Percentiles rank a stretch among this genome's conserved stretches.
Conservation (phyloP, 1,284 basidiomycete species). For the Leccinum fuscescens region DNA sequence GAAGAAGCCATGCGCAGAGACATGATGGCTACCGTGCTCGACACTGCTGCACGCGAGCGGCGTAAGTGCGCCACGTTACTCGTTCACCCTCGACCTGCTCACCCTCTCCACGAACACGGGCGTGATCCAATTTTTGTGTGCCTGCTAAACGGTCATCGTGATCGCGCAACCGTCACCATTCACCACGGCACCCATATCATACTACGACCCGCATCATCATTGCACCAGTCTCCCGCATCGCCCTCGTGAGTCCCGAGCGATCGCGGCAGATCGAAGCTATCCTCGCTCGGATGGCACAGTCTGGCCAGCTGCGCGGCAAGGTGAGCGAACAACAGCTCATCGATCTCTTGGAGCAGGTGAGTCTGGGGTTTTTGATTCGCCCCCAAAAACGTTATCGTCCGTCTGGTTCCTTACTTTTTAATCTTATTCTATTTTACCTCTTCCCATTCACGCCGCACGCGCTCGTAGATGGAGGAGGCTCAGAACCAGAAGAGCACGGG, state of each 20-base stretch:
- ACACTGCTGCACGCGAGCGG: slow-evolving; percentile 85
- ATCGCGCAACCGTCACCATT: neutral
- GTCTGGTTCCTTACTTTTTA: too few relatives aligned
- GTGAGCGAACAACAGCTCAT: slow-evolving; percentile 91
- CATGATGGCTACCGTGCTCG: slow-evolving; percentile 86
- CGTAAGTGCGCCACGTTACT: slow-evolving; percentile 53
- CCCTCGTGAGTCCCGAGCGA: slow-evolving; percentile 87
- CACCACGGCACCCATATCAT: neutral
- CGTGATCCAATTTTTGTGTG: neutral
- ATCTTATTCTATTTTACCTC: neutral
- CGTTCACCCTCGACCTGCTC: slow-evolving; percentile 1
- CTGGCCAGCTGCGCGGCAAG: slow-evolving; percentile 84
- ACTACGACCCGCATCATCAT: neutral
- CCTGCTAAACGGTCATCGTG: neutral
- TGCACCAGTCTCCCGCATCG: slow-evolving; percentile 79
- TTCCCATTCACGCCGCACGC: neutral
- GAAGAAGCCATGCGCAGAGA: slow-evolving; percentile 78
- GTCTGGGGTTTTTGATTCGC: slow-evolving; percentile 11
- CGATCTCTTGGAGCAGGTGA: slow-evolving; percentile 88
- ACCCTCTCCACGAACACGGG: neutral
- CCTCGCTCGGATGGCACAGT: slow-evolving; percentile 87
- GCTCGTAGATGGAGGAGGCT: slow-evolving; percentile 61
- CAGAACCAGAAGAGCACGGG: slow-evolving; percentile 52
- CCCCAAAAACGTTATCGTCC: neutral
- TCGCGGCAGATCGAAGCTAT: slow-evolving; percentile 86